These are phyloP conservation scores for Termitomyces sp. DNA, from an alignment of 768 basidiomycete genomes.

Conservation along the genomic window DNA sequence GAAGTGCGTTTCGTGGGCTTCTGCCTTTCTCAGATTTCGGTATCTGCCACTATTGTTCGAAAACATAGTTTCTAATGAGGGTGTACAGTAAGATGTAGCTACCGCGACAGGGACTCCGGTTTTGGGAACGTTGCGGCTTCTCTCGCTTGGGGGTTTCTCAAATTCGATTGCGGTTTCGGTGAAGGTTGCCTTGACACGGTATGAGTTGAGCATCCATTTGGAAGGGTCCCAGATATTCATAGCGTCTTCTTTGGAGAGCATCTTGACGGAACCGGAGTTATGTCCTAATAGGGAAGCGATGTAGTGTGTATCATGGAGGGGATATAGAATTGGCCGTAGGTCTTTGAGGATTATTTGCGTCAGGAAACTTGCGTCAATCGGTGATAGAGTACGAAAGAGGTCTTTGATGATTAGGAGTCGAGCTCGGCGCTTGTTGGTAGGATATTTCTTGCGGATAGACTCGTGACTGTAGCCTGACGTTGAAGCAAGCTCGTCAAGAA, in stretches of 20 bases:
- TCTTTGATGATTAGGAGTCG: slow-evolving; percentile 42
- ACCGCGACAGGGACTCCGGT: slow-evolving; percentile 68
- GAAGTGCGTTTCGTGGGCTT: slow-evolving; percentile 53
- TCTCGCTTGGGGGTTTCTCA: slow-evolving; percentile 29
- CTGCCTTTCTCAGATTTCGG: slow-evolving; percentile 82
- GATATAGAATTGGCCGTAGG: slow-evolving; percentile 75
- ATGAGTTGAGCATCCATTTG: slow-evolving; percentile 48
- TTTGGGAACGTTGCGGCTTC: slow-evolving; percentile 32
- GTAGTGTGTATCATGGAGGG: slow-evolving; percentile 50
- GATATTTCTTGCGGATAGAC: slow-evolving; percentile 36
- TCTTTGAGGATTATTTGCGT: slow-evolving; percentile 91
- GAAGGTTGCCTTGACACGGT: slow-evolving; percentile 52
- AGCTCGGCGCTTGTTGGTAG: slow-evolving; percentile 20
- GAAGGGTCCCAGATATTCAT: slow-evolving; percentile 73
- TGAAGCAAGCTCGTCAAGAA: slow-evolving; percentile 75
- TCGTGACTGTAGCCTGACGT: slow-evolving; percentile 57
- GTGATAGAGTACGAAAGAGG: slow-evolving; percentile 59
- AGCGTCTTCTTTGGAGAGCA: slow-evolving; percentile 59
- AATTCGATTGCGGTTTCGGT: slow-evolving; percentile 51
- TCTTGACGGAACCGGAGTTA: slow-evolving; percentile 52
- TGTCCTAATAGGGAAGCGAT: slow-evolving; percentile 49
- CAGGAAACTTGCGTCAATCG: slow-evolving; percentile 63
- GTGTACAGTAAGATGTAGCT: neutral
- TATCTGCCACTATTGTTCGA: slow-evolving; percentile 41
- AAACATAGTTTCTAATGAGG: neutral